Evolutionary conservation across 148 eudicot species (phyloP).

Genomic region (Fagopyrum homotropicum): DNA sequence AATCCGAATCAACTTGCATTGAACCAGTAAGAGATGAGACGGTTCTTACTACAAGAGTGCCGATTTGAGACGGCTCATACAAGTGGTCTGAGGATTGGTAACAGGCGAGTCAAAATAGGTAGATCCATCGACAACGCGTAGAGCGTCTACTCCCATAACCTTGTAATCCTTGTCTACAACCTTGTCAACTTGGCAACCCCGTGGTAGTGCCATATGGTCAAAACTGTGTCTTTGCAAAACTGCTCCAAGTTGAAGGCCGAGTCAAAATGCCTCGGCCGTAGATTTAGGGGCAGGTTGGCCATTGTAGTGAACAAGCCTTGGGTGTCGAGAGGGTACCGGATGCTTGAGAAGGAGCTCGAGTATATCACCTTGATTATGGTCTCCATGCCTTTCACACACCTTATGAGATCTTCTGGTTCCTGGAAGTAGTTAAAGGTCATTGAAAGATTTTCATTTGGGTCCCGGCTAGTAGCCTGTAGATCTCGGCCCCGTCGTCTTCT

Average conservation of each 20-base stretch:
- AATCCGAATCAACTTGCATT: too few relatives aligned
- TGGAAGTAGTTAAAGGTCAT: constrained; percentile 66
- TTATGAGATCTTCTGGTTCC: constrained; percentile 45
- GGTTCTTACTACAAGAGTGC: too few relatives aligned
- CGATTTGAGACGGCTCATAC: constrained; percentile 21
- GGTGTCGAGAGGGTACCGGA: constrained; percentile 34
- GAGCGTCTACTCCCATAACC: constrained; percentile 37
- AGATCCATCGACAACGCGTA: constrained; percentile 48
- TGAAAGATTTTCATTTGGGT: constrained; percentile 48
- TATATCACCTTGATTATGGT: constrained; percentile 37
- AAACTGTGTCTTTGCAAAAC: constrained; percentile 47
- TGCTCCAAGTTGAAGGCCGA: constrained; percentile 18
- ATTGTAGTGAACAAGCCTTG: constrained; percentile 31
- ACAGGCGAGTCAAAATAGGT: constrained; percentile 44
- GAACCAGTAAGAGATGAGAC: too few relatives aligned
- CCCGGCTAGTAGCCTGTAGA: constrained; percentile 35
- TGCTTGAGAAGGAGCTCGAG: constrained; percentile 34
- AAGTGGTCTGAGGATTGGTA: constrained; percentile 61
- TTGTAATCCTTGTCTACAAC: constrained; percentile 42
- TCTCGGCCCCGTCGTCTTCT: constrained; percentile 47
- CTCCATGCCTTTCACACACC: constrained; percentile 53
- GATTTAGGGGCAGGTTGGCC: constrained; percentile 35
- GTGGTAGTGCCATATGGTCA: constrained; percentile 72
- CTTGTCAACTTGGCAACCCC: constrained; percentile 56
- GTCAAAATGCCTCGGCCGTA: constrained; percentile 18